phyloP scores from a whole-genome alignment of 768 basidiomycete species.

The Antrodiella citrinella region DNA sequence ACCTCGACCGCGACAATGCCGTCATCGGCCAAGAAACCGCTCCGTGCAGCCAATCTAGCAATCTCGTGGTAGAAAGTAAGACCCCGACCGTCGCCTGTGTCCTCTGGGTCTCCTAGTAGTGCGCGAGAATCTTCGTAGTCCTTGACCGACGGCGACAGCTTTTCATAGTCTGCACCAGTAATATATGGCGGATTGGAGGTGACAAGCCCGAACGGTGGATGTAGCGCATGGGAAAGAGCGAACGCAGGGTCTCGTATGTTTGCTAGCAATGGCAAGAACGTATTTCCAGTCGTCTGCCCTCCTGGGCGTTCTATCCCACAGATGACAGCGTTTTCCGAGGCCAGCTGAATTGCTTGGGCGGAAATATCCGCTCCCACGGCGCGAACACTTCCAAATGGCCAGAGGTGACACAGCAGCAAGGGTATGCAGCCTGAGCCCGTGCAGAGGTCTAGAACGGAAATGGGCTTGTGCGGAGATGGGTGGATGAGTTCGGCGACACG shows the following conservation, averaged over 20 bases:
- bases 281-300: constrained; percentile 16
- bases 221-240: constrained; percentile 13
- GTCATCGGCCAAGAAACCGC: constrained; percentile 41
- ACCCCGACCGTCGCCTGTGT: constrained; percentile 31
- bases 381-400: constrained; percentile 43
- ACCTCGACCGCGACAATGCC: constrained; percentile 74
- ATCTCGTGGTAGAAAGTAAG: constrained; percentile 72
- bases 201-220: constrained; percentile 59
- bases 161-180: constrained; percentile 51
- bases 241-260: constrained; percentile 30
- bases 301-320: constrained; percentile 13
- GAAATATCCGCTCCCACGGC: constrained; percentile 68
- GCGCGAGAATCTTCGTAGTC: constrained; percentile 78
- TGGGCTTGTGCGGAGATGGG: constrained; percentile 25
- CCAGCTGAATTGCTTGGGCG: constrained; percentile 43
- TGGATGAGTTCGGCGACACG: constrained; percentile 44
- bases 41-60: constrained; percentile 43
- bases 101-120: constrained; percentile 61
- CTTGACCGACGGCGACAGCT: constrained; percentile 60
- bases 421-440: constrained; percentile 93
- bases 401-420: constrained; percentile 65
- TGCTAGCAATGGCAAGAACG: constrained; percentile 32
- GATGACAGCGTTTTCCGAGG: constrained; percentile 34
- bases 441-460: constrained; percentile 76
- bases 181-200: constrained; percentile 90